Evolutionary conservation across 306 rosid genomes (phyloP).

Genomic region (Morella rubra): DNA sequence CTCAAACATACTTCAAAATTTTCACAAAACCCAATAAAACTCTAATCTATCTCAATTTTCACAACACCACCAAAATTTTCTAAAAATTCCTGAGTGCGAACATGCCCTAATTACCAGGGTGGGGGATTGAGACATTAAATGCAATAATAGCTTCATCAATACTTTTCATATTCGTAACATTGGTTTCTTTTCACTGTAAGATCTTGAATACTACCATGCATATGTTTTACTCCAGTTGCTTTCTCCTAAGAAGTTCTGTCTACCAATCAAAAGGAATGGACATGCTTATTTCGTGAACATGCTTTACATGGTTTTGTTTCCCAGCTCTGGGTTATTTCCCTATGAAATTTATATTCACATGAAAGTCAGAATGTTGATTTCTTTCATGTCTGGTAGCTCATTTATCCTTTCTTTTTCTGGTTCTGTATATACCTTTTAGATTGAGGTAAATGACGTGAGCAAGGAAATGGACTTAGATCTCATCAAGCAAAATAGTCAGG

Average conservation of each 20-base stretch:
- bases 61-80: too few species aligned
- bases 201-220: not conserved
- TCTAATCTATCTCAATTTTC: too few species aligned
- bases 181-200: not conserved
- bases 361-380: not conserved
- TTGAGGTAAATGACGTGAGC: slow-evolving; percentile 97
- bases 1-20: too few species aligned
- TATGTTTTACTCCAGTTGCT: not conserved
- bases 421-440: slow-evolving; percentile 42
- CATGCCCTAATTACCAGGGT: not conserved
- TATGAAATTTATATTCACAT: not conserved
- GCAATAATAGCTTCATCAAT: not conserved
- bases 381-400: slow-evolving; percentile 1
- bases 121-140: not conserved
- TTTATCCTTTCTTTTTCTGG: slow-evolving; percentile 22
- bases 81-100: too few species aligned
- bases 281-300: not conserved
- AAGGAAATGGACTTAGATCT: slow-evolving; percentile 99
- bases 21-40: too few species aligned
- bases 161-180: not conserved
- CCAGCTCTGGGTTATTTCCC: not conserved
- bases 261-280: not conserved
- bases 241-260: not conserved
- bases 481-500: slow-evolving; percentile 98
- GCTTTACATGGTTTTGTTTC: not conserved